Evolutionary conservation across 768 basidiomycete genomes (phyloP), one percentile per base, ranked within the genome.

Genomic region (Pleurotus ostreatus): DNA sequence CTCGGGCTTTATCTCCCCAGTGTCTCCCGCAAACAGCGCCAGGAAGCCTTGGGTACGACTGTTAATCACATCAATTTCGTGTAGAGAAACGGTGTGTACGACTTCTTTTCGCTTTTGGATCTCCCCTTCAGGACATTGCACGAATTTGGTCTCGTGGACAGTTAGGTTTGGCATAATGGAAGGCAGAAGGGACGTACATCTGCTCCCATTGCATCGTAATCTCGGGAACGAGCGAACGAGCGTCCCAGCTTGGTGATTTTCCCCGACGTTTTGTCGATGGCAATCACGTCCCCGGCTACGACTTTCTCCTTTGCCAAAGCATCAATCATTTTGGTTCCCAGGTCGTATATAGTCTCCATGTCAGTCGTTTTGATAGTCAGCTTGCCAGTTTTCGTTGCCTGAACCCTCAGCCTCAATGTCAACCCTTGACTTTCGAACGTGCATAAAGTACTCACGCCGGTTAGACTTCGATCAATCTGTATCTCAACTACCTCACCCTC

Each of bases 1-100:
- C 68, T 98, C 96, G 26, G 94, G 91, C 74, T 97, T 98, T 71
- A 99, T 98, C 75, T 99, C 97, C 15, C 97, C 97, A 0, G 97
- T 99, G 68, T 99, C 97, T 9, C 96, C 96, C 51, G 90, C 85
- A 67, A 91, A 91, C 11, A 99, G 81, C 0, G 97, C 96, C 37
- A 98, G 84, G 80, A 98, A 98, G 2, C 97, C 97, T 76, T 99
- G 97, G 5, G 96, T 98, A 49, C 96, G 84, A 61, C 92, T 94
- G 78, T 98, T 99, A 78, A 98, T 98, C 53, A 98, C 95, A 66
- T 99, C 97, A 63, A 99, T 98, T 74, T 99, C 97, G 71, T 98
- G 97, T 12, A 99, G 77, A 0, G 95, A 94, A 8, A 98, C 95
- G 0, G 95, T 98, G 71, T 99, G 97, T 6, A 94, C 91, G 57